Base-by-base conservation (phyloP, 352 stramenopile species). In the Pythium rishiriense region DNA sequence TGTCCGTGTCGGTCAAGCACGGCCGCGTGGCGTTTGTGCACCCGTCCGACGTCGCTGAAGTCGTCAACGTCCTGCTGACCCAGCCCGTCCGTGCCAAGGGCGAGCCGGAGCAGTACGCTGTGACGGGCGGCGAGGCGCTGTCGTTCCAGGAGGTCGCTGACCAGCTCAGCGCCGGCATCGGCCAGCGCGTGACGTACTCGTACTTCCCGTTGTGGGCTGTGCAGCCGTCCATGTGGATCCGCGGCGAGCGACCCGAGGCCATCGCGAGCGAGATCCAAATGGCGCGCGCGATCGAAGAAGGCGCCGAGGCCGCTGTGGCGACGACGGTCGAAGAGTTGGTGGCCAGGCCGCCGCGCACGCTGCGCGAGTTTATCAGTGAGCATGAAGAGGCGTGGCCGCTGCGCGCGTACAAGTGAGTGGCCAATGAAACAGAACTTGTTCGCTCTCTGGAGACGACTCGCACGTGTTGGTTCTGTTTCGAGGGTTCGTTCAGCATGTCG, bases 171-270 rank as follows among this genome's bases (percentile, higher is more conserved):
- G 14, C 47, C 7, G 47, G 47, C 26, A 54, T 54, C 25, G 47
- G 11, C 6, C 33, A 39, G 33, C 33, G 33, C 33, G 31, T 39
- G 33, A 14, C 31, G 31, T 37, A 37, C 33, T 88, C 80, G 24
- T 64, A 88, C 52, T 91, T 91, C 33, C 82, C 84, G 4, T 59
- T 89, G 24, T 93, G 84, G 84, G 80, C 83, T 4, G 78, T 93
- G 49, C 77, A 91, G 58, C 80, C 82, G 12, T 76, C 84, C 31
- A 73, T 87, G 28, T 93, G 84, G 84, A 85, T 90, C 62, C 75
- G 72, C 49, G 84, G 84, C 21, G 74, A 87, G n/a, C 64, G 75
- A 29, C 76, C 82, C 0, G 84, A 93, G 28, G 78, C 58, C 2
- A 81, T 91, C 21, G 58, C 78, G n/a, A 75, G 74, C 48, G 74